Conservation (phyloP, 768 basidiomycete species). For the Sporobolomyces phaffii region DNA sequence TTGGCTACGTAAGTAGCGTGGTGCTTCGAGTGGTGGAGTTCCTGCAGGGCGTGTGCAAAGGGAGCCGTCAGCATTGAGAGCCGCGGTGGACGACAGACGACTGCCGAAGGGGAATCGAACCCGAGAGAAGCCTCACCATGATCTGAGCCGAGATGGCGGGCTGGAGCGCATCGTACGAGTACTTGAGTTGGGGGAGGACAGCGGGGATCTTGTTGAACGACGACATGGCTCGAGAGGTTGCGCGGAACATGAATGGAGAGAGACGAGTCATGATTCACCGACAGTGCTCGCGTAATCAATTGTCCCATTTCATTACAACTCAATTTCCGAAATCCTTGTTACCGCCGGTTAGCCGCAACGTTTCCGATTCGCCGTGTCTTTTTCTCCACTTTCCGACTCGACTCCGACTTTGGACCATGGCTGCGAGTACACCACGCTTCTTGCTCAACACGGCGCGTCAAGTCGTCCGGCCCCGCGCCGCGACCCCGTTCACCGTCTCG, state of each 20-base stretch:
- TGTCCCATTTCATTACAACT: no score
- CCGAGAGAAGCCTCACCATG: slow-evolving; percentile 52
- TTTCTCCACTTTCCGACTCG: neutral
- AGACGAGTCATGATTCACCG: neutral
- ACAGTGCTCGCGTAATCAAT: no score
- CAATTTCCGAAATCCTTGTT: no score
- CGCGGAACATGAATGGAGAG: slow-evolving; percentile 4
- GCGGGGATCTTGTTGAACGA: slow-evolving; percentile 29
- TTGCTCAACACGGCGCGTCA: slow-evolving; percentile 6
- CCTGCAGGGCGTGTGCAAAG: neutral
- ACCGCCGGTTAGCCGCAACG: no score
- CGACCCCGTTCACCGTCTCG: neutral
- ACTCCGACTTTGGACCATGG: neutral
- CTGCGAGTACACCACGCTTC: neutral
- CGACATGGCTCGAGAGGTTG: slow-evolving; percentile 7
- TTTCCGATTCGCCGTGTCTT: no score
- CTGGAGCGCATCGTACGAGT: slow-evolving; percentile 80
- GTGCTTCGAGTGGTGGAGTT: slow-evolving; percentile 49
- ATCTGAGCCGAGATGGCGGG: slow-evolving; percentile 86
- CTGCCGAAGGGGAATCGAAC: neutral
- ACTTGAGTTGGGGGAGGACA: slow-evolving; percentile 72
- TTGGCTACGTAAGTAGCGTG: slow-evolving; percentile 81
- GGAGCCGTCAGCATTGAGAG: no score
- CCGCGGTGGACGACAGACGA: no score
- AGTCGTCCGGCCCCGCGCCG: neutral